Conservation (phyloP, 768 basidiomycete genomes). For the Filobasidium floriforme region DNA sequence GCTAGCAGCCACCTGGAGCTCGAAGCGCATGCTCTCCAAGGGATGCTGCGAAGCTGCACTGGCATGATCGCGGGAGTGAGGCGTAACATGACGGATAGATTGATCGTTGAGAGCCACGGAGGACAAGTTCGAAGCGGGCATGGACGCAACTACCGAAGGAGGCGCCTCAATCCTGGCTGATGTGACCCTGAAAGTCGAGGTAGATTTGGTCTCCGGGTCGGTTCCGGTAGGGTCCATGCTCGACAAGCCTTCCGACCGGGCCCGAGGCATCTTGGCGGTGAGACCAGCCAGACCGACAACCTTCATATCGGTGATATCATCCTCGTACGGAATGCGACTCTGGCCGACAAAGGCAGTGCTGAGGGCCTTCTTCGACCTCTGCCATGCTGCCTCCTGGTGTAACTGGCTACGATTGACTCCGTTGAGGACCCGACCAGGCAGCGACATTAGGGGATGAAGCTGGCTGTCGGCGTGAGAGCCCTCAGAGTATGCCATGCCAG, state of each 20-base stretch:
- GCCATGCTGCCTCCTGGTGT: background rate
- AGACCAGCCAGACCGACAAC: slow-evolving; percentile 21
- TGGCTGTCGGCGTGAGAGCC: background rate
- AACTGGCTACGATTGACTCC: background rate
- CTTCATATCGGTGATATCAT: background rate
- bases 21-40: background rate
- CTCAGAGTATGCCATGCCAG: slow-evolving; percentile 21
- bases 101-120: slow-evolving; percentile 4
- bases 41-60: background rate
- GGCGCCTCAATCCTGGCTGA: slow-evolving; percentile 5
- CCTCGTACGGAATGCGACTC: background rate
- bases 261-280: slow-evolving; percentile 11
- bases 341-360: background rate
- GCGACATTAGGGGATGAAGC: slow-evolving; percentile 1
- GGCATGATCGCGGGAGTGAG: background rate
- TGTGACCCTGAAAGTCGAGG: slow-evolving; percentile 12
- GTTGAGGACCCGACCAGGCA: slow-evolving; percentile 14
- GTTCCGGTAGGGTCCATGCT: slow-evolving; percentile 10
- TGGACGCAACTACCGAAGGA: slow-evolving; percentile 15
- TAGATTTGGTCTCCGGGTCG: background rate
- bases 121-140: background rate
- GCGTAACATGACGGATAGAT: slow-evolving; percentile 2
- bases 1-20: background rate
- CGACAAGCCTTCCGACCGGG: slow-evolving; percentile 7
- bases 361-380: background rate